Base-by-base conservation (phyloP, 192 early-diverging fungal species). In the Dissophora ornata region DNA sequence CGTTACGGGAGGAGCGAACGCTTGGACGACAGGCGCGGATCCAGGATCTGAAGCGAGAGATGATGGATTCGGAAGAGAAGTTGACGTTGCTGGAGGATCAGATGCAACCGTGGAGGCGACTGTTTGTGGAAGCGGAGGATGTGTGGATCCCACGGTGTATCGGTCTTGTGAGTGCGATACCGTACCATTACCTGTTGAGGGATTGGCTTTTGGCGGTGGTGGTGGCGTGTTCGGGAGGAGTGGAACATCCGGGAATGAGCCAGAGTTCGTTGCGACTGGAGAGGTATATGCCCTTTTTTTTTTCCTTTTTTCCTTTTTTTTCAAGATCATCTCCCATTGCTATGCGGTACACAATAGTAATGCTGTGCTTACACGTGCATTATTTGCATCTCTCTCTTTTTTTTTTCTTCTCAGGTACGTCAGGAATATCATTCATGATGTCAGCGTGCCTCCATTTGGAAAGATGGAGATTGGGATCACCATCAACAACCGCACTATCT, bases 171-270 rank as follows among this genome's bases (percentile, higher is more conserved):
- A 90, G 92, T 61, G 82, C 84, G 42, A 88, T 90, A 69, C 88
- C 93, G 33, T 95, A 90, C 82, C 84, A 89, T 67, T 87, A 91
- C 48, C 65, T 95, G 25, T 71, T 92, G 33, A 79, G 88, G 51
- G 93, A 95, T 65, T 95, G 93, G 93, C 59, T 94, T n/a, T 79
- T 87, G 47, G 84, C 83, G 38, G 78, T 94, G 10, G 56, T 90
- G 29, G 51, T 83, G 7, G 81, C 88, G 2, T 79, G 81, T n/a
- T 67, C 85, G 7, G 86, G 86, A 30, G 88, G 85, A 7, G 80
- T 90, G 16, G 80, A 83, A 18, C 33, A 77, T 45, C 73, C 73
- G 0, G 64, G 73, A 40, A 67, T 67, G 73, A 77, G 53, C 36
- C 45, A 44, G 12, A 62, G 18, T 34, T 77, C 66, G 7, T 51